These are phyloP conservation scores for Saitozyma podzolica DNA, from an alignment of 768 basidiomycete species.

Conservation along the genomic window DNA sequence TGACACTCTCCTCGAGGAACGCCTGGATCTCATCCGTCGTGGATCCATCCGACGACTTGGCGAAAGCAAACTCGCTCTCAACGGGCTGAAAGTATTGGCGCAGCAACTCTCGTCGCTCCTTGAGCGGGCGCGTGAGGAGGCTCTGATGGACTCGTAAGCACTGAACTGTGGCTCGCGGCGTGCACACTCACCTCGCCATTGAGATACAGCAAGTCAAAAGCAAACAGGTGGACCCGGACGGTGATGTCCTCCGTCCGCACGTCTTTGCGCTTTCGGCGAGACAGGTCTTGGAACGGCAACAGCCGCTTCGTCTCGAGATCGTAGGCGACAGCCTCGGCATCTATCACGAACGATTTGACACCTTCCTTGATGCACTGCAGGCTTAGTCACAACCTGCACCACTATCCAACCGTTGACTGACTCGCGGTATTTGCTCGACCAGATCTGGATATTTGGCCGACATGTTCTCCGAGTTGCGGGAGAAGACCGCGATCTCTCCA, in stretches of 20 bases:
- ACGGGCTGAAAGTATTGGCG: conserved; percentile 77
- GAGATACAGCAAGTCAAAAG: conserved; percentile 91
- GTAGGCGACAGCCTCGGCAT: conserved; percentile 95
- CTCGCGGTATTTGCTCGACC: conserved; percentile 86
- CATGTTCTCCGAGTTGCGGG: conserved; percentile 98
- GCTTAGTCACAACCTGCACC: background rate
- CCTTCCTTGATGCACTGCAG: conserved; percentile 77
- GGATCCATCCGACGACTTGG: conserved; percentile 83
- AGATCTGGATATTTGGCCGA: conserved; percentile 98
- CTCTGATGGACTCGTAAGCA: conserved; percentile 59
- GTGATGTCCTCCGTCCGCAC: conserved; percentile 97
- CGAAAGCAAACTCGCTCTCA: conserved; percentile 87
- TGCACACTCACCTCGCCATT: conserved; percentile 80
- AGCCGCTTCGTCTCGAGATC: conserved; percentile 79
- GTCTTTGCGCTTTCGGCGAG: conserved; percentile 91
- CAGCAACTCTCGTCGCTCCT: conserved; percentile 74
- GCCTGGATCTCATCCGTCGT: conserved; percentile 89
- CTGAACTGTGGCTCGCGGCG: background rate
- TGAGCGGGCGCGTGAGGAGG: conserved; percentile 71
- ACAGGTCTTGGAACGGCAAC: conserved; percentile 97
- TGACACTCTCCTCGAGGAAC: conserved; percentile 94
- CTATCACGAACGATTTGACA: conserved; percentile 87
- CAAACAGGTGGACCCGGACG: conserved; percentile 93
- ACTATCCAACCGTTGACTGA: conserved; percentile 49
- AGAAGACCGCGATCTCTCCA: conserved; percentile 86